Conservation (phyloP, 805 yeast species). For the Candida sanyiensis region DNA sequence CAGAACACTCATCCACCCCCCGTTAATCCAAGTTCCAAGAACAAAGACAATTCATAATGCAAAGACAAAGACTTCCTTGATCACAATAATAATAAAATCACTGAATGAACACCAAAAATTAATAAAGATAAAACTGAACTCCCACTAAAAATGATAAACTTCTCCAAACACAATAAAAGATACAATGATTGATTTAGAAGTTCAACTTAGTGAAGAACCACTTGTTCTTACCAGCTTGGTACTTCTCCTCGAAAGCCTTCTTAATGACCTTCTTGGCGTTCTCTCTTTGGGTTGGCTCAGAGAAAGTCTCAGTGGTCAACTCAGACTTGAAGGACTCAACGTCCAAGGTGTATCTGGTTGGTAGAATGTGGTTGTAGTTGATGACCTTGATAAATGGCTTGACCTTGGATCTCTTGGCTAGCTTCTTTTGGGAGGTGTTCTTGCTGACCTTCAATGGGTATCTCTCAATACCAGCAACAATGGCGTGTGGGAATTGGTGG, state of each 20-base stretch:
- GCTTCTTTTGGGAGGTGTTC: constrained; percentile 91
- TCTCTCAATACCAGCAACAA: constrained; percentile 99
- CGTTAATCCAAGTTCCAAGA: constrained; percentile 11
- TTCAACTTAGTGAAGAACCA: constrained; percentile 99
- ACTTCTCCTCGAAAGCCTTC: constrained; percentile 99
- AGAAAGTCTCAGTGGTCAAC: constrained; percentile 88
- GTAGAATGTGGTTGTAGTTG: constrained; percentile 99
- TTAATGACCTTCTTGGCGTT: constrained; percentile 98
- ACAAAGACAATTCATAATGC: constrained; percentile 10
- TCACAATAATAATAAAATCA: constrained; percentile 10
- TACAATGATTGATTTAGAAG: constrained; percentile 51
- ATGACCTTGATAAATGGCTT: constrained; percentile 98
- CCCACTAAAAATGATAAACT: constrained; percentile 2
- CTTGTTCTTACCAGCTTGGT: constrained; percentile 99
- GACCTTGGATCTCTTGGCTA: constrained; percentile 94
- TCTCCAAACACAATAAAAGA: constrained; percentile 6
- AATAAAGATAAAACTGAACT: constrained; percentile 10
- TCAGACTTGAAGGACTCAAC: constrained; percentile 91
- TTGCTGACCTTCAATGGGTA: constrained; percentile 96
- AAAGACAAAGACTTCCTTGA: constrained; percentile 6
- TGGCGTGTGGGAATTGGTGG: constrained; percentile 98
- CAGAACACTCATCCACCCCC: constrained; percentile 3
- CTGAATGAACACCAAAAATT: constrained; percentile 14
- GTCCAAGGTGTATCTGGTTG: constrained; percentile 98
- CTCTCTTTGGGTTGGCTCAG: constrained; percentile 96